Base-by-base conservation (phyloP, 257 asterid species). In the Orobanche coerulescens region DNA sequence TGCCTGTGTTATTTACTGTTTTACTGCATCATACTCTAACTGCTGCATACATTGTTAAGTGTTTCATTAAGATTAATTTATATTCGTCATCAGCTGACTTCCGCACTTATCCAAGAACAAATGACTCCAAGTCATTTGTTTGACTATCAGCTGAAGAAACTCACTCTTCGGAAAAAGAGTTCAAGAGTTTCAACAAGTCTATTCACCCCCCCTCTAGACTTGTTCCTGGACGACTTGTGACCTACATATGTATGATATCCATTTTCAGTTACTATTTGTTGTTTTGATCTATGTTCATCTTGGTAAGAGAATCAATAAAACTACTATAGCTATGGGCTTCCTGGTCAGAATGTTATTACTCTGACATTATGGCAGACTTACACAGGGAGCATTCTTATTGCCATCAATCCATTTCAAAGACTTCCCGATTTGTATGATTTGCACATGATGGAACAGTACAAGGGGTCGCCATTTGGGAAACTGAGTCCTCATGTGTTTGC, bases 331-430 rank as follows among this genome's bases (percentile, higher is more conserved):
- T 44, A 31, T 13, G 33, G 18, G 34, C 24, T 8, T 54, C 59
- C 44, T 40, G 56, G 44, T 68, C 69, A 40, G 68, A 47, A 73
- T 59, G 43, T 70, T 71, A 54, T 70, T 73, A 64, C 73, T 63
- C 64, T 75, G 62, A 48, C 59, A 62, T 78, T 61, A 63, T 80
- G 77, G 60, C 97, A 90, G 95, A 90, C 97, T 65, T 90, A 90
- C 75, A 84, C 92, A 62, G 94, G 97, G 75, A 75, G 95, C 77
- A 90, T 86, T 67, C 97, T 90, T 70, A 90, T 90, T 34, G 95
- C 97, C 67, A 80, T 90, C 73, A 90, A 90, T 76, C 97, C 97
- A 16, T 90, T 90, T 76, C 97, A 86, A 90, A 79, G 86, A 56
- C 83, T 84, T 77, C 94, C 94, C 11, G 86, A 86, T 57, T 62